Conservation (phyloP, 2,329 filamentous ascomycete genomes). For the Dendryphion nanum region DNA sequence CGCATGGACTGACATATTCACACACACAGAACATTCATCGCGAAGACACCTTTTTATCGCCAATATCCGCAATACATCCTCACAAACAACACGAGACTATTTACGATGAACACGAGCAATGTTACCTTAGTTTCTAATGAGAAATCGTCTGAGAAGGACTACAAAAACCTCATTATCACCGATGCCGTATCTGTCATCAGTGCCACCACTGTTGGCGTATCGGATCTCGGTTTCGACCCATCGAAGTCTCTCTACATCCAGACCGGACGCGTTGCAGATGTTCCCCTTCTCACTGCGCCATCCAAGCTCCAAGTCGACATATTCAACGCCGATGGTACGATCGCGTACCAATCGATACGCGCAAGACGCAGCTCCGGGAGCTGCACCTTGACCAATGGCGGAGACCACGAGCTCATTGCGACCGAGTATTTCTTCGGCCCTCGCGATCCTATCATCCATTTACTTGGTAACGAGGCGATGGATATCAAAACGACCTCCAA, state of each 20-base stretch:
- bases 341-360: slow-evolving; percentile 55
- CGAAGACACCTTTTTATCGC: too few species aligned
- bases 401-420: slow-evolving; percentile 43
- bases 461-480: slow-evolving; percentile 27
- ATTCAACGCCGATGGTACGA: slow-evolving; percentile 33
- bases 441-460: slow-evolving; percentile 49
- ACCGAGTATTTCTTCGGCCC: slow-evolving; percentile 61
- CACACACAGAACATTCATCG: too few species aligned
- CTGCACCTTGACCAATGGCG: slow-evolving; percentile 46
- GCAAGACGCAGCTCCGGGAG: slow-evolving; percentile 49
- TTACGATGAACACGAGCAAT: too few species aligned
- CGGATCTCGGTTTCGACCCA: slow-evolving; percentile 38
- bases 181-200: slow-evolving; percentile 15
- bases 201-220: slow-evolving; percentile 12
- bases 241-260: slow-evolving; percentile 52
- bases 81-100: too few species aligned
- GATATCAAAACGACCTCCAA: slow-evolving; percentile 38
- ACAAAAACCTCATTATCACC: slow-evolving; percentile 15
- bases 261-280: slow-evolving; percentile 43
- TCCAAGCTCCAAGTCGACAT: slow-evolving; percentile 38
- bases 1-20: too few species aligned
- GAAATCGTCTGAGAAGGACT: slow-evolving; percentile 17
- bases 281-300: slow-evolving; percentile 45
- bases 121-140: too few species aligned
- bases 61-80: too few species aligned